Base-by-base conservation (phyloP, 176 grass and related monocot species). In the Cocos nucifera region DNA sequence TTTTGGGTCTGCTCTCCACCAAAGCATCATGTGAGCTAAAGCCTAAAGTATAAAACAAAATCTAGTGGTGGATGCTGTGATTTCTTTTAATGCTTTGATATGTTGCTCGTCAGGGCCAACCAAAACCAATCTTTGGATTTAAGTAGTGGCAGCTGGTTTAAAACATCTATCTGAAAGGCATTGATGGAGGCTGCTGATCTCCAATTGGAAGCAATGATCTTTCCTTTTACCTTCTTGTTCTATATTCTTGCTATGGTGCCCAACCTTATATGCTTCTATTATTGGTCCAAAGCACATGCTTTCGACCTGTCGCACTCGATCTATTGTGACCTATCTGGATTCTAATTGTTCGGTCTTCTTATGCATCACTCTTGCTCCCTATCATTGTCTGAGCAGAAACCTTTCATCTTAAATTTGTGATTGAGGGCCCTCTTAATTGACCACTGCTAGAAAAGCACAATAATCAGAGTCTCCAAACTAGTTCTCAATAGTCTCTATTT, bases 261-360 rank as follows among this genome's bases (percentile, higher is more conserved):
- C 26, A 30, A 19, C 27, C 32, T 17, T 61, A 5, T 18, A 61
- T 62, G 60, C 70, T 57, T 82, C 70, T 71, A 86, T 82, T 82
- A 86, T 86, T 86, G 78, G 65, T 32, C 74, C 75, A 75, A 62
- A 82, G 61, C 75, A 68, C 78, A 82, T 82, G 70, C 71, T 86
- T 86, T 78, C n/a, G 74, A 49, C 66, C 22, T 57, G 70, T 75
- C 83, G 66, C 66, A 26, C 21, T 86, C 83, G 62, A 57, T 57
- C 19, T 49, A 59, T 66, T 60, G 62, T 75, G 78, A 81, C 70
- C 51, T 66, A 57, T 70, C 65, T 59, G 61, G 70, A 75, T 67
- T 86, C 78, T 66, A 72, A 63, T 72, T 75, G 66, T 78, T 87
- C 62, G 19, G 62, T 78, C 66, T 86, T 72, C 75, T 72, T 82